Base-by-base conservation (phyloP, 2,329 filamentous ascomycete genomes). In the Trichophyton rubrum region DNA sequence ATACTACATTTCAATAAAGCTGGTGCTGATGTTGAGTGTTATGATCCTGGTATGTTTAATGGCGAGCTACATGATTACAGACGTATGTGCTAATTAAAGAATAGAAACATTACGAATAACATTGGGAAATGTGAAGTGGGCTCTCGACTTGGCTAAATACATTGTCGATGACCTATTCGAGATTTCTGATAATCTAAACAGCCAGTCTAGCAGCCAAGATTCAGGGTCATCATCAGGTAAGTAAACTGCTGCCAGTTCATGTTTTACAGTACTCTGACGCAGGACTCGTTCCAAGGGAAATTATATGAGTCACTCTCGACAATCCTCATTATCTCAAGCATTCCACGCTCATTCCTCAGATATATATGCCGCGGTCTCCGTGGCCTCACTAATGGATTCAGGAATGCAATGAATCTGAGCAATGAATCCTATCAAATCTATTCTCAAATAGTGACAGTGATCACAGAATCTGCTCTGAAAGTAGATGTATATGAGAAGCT, bases 111-210 rank as follows among this genome's bases (percentile, higher is more conserved):
- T 92, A 1, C 82, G 85, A 45, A 82, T 85, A 51, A 76, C 95
- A 9, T 81, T 85, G 3, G 88, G 89, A 22, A 87, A 90, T 60
- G 83, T 87, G 3, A 85, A 82, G 68, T 96, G 91, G 91, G 83
- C 83, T 0, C 78, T 90, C 40, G 86, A 92, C 64, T 77, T 85
- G 58, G 77, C 80, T 62, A 74, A 79, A 20, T 84, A 78, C 67
- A 73, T 84, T 30, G 68, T 84, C 45, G 79, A 82, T 65, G 79
- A 80, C 33, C 70, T 85, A 43, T 74, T 78, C 60, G 70, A 74
- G 17, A 69, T 79, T 38, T 72, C 73, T 13, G 72, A 77, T 56
- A 72, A 72, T 3, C 68, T 76, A 35, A 70, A 73, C 35, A 70
- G 73, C 59, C 66, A 72, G 61, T 68, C 72, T 63, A 40, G 20